Base-by-base conservation (phyloP, 1,139 yeast genomes). In the Debaryomyces robertsiae region DNA sequence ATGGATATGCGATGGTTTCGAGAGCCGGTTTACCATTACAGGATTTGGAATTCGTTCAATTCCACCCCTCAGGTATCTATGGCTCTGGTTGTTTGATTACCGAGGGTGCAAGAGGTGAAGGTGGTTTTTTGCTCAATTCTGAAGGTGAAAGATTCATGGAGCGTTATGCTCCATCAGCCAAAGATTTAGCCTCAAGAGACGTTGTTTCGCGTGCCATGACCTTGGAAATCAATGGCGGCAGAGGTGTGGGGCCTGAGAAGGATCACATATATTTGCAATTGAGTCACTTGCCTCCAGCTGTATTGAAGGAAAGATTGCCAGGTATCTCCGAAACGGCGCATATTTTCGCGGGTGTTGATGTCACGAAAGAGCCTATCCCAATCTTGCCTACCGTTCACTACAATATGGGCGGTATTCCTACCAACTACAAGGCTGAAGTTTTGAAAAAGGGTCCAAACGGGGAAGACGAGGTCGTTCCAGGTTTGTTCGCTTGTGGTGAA, bases 111-210 rank as follows among this genome's bases (percentile, higher is more conserved):
- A 86, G 98, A 77, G 98, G 98, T 79, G 98, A 93, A 77, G 98
- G 98, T 81, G 98, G 98, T 51, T 93, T 82, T 80, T 76, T 93
- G 65, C 79, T 93, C 53, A 93, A 93, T 79, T 82, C 91, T 55
- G 96, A 93, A 73, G 98, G 98, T 79, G 98, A 93, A 77, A 85
- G 98, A 72, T 93, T 93, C 69, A 93, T 93, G 98, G 98, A 93
- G 77, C 84, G 98, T 71, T 93, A 93, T 63, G 98, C 98, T 45
- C 98, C 98, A 54, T 85, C 93, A 45, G 98, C 98, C 54, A 93
- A 93, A 77, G 98, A 93, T 73, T 79, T 93, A 68, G 98, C 98
- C 45, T 90, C 96, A 47, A 85, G 98, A 77, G 98, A 93, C 67
- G 98, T 93, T 53, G 98, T 93, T 45, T 90, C 98, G 32, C 84